phyloP scores from a whole-genome alignment of 2,329 filamentous ascomycete genomes.

The Venturia nashicola region DNA sequence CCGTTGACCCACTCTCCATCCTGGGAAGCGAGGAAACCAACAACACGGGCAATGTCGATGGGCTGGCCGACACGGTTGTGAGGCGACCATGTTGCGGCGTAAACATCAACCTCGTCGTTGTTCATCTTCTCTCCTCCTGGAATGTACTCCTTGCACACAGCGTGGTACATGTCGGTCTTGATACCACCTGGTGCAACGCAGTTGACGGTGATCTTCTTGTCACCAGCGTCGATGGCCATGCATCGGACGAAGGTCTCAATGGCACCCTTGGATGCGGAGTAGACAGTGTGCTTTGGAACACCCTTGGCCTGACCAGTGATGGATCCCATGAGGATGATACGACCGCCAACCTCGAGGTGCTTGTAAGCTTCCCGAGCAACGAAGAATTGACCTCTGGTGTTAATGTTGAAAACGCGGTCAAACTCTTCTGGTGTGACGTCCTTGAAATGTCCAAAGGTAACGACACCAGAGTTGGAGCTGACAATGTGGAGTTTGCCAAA shows the following conservation, averaged over 20 bases:
- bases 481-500: conserved; percentile 60
- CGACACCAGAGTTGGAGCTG: conserved; percentile 54
- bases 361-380: conserved; percentile 45
- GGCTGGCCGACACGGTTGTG: conserved; percentile 54
- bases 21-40: conserved; percentile 47
- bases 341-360: conserved; percentile 37
- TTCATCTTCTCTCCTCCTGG: conserved; percentile 42
- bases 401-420: conserved; percentile 48
- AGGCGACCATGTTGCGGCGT: conserved; percentile 51
- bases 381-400: conserved; percentile 53
- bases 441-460: conserved; percentile 41
- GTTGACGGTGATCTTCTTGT: conserved; percentile 47
- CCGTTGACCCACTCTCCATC: conserved; percentile 45
- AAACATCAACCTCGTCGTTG: conserved; percentile 49
- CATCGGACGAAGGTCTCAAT: conserved; percentile 43
- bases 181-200: conserved; percentile 46
- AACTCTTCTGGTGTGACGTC: conserved; percentile 43
- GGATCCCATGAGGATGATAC: conserved; percentile 43
- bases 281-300: conserved; percentile 41
- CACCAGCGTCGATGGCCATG: conserved; percentile 41
- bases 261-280: conserved; percentile 41
- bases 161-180: conserved; percentile 49
- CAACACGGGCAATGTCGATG: conserved; percentile 54
- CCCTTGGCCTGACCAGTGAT: conserved; percentile 46
- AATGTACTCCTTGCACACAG: conserved; percentile 52